phyloP scores from a whole-genome alignment of 31 red algal species.

The Odonthalia washingtoniensis region DNA sequence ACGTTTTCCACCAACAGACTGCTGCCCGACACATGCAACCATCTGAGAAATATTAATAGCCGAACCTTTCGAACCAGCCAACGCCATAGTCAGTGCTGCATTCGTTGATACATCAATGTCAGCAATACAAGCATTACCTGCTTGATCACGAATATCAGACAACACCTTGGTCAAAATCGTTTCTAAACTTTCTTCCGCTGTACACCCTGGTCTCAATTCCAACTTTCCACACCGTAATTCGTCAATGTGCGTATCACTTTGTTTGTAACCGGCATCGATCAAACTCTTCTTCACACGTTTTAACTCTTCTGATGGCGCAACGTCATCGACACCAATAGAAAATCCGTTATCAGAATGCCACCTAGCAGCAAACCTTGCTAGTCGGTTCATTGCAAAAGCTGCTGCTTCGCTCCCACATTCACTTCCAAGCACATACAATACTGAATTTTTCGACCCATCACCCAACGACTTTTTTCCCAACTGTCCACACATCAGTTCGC shows the following conservation, averaged over 20 bases:
- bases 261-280: constrained; percentile 61
- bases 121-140: constrained; percentile 77
- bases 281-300: constrained; percentile 60
- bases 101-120: constrained; percentile 80
- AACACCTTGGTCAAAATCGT: constrained; percentile 83
- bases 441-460: constrained; percentile 84
- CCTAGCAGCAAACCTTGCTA: constrained; percentile 87
- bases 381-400: constrained; percentile 89
- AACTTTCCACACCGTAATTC: constrained; percentile 68
- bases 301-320: constrained; percentile 75
- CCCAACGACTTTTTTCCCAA: constrained; percentile 92
- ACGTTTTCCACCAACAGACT: constrained; percentile 91
- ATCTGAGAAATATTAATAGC: constrained; percentile 99
- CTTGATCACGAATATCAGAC: constrained; percentile 88
- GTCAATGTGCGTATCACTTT: constrained; percentile 74
- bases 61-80: constrained; percentile 94
- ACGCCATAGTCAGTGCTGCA: constrained; percentile 93
- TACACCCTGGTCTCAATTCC: constrained; percentile 85
- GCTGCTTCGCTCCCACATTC: constrained; percentile 82
- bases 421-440: constrained; percentile 88
- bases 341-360: constrained; percentile 92
- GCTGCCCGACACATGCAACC: constrained; percentile 98
- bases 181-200: constrained; percentile 94
- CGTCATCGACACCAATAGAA: constrained; percentile 93
- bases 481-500: constrained; percentile 92